Percentiles rank a stretch among this genome's conserved stretches.
These are phyloP conservation scores for Nothophytophthora sp. DNA, from an alignment of 352 stramenopile species.

Conservation along the genomic window DNA sequence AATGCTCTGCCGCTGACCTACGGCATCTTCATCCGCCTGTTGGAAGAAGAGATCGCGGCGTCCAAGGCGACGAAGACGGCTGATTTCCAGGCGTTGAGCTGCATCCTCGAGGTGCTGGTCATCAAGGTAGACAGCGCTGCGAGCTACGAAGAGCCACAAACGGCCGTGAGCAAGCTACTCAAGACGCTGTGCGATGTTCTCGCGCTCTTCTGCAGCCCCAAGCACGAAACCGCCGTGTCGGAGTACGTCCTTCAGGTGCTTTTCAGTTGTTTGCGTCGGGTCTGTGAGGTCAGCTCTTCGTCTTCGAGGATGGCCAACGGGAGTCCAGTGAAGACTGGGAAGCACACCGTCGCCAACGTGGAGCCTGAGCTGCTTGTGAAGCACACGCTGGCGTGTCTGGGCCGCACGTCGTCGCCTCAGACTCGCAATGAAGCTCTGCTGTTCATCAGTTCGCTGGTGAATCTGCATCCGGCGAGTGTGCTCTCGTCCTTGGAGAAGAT, in stretches of 20 bases:
- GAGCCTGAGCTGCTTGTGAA: conserved; percentile 79
- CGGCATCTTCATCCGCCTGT: conserved; percentile 52
- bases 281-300: conserved; percentile 45
- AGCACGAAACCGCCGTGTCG: conserved; percentile 56
- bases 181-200: conserved; percentile 62
- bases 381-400: conserved; percentile 70
- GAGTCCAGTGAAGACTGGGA: conserved; percentile 15
- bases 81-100: conserved; percentile 58
- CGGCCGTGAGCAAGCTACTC: conserved; percentile 42
- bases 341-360: conserved; percentile 13
- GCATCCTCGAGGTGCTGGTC: conserved; percentile 75
- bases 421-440: conserved; percentile 84
- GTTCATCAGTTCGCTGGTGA: conserved; percentile 81
- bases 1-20: conserved; percentile 54
- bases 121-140: conserved; percentile 60
- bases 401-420: conserved; percentile 64
- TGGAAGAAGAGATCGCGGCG: conserved; percentile 41
- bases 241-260: conserved; percentile 85
- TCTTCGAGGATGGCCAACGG: conserved; percentile 9
- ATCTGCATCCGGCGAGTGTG: conserved; percentile 72
- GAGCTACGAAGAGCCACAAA: conserved; percentile 24
- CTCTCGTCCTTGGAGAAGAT: conserved; percentile 81
- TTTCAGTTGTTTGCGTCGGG: conserved; percentile 72
- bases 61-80: conserved; percentile 17
- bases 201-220: conserved; percentile 50